A percentile compares a stretch with the other conserved stretches of the same genome.
Conservation (phyloP, 2,329 filamentous ascomycete species). For the Colletotrichum truncatum region DNA sequence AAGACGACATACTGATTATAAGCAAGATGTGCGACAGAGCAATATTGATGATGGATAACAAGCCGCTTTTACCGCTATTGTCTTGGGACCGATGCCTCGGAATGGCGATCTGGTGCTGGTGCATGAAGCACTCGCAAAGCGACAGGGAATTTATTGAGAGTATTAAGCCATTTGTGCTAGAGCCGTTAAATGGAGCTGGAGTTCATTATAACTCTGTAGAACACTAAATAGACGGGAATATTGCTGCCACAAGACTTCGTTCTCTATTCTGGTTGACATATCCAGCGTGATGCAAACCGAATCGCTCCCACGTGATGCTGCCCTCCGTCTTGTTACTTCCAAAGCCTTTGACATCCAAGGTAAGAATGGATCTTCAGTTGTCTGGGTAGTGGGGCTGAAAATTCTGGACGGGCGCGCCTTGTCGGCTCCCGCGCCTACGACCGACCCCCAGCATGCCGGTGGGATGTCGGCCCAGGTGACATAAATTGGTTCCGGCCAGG, state of each 20-base stretch:
- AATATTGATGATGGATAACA: conserved; percentile 7
- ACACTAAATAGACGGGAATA: not conserved
- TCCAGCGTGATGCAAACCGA: not conserved
- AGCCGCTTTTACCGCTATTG: conserved; percentile 4
- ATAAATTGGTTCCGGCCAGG: not conserved
- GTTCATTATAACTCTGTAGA: not conserved
- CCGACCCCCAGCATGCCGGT: conserved; percentile 4
- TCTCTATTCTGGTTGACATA: not conserved
- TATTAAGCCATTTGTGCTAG: conserved; percentile 18
- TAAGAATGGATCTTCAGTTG: no score
- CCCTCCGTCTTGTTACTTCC: no score
- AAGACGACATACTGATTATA: not conserved
- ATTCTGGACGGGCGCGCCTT: not conserved
- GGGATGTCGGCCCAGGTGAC: not conserved
- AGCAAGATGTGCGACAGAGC: conserved; percentile 20
- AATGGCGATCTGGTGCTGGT: conserved; percentile 25
- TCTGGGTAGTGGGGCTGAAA: not conserved
- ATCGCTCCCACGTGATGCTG: no score
- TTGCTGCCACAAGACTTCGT: no score
- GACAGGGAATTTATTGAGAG: conserved; percentile 23
- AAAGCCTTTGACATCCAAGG: no score
- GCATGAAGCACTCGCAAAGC: conserved; percentile 11
- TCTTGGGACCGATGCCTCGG: conserved; percentile 21
- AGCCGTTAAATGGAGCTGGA: not conserved
- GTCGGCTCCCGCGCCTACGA: not conserved